Evolutionary conservation across 345 rosid species (phyloP).

Genomic region (Arabidopsis thaliana): DNA sequence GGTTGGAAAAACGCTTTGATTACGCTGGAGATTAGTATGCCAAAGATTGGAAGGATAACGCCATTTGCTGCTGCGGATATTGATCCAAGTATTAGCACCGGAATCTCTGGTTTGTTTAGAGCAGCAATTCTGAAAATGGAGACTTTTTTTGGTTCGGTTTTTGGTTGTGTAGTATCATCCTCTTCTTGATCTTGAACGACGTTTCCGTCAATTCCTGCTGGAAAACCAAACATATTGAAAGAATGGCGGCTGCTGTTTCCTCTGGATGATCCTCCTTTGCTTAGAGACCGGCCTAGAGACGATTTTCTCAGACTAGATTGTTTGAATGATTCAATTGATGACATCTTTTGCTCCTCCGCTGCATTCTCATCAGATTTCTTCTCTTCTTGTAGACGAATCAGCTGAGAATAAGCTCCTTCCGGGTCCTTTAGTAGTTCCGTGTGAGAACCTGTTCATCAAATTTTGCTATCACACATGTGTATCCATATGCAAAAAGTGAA

Average conservation of each 20-base stretch:
- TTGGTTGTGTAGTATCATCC: constrained; percentile 13
- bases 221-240: constrained; percentile 61
- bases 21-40: constrained; percentile 56
- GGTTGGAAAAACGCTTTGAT: constrained; percentile 64
- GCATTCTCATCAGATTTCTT: constrained; percentile 46
- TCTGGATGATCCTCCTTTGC: constrained; percentile 62
- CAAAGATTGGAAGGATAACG: constrained; percentile 62
- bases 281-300: constrained; percentile 42
- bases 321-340: constrained; percentile 43
- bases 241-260: constrained; percentile 68
- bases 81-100: constrained; percentile 61
- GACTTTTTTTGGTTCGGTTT: constrained; percentile 45
- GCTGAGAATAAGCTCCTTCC: constrained; percentile 86
- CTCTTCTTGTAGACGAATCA: constrained; percentile 76
- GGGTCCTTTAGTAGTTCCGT: constrained; percentile 69
- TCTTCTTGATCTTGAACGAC: constrained; percentile 49
- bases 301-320: constrained; percentile 56
- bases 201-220: constrained; percentile 48
- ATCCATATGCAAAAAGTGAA: background rate
- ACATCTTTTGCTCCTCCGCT: constrained; percentile 49
- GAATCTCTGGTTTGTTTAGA: constrained; percentile 87
- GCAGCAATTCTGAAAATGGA: constrained; percentile 62
- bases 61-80: constrained; percentile 62
- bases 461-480: background rate
- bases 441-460: constrained; percentile 60